Base-by-base conservation (phyloP, 257 asterid species). In the Solanum sitiens region DNA sequence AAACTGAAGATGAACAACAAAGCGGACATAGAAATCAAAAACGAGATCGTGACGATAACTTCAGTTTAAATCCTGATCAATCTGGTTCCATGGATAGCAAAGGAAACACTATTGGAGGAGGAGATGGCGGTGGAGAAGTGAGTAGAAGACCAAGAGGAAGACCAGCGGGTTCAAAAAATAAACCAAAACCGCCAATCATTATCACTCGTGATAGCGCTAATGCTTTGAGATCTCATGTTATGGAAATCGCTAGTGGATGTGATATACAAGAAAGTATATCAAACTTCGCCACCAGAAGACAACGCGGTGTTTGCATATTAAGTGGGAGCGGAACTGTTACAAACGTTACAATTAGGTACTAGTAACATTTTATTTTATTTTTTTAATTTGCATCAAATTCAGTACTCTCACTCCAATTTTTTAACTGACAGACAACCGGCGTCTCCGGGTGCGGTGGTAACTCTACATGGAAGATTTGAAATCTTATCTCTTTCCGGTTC, bases 171-270 rank as follows among this genome's bases (percentile, higher is more conserved):
- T 95, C 99, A 1, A 95, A 96, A 80, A 95, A 94, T 92, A 96
- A 94, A 85, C 98, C 98, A 0, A 97, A 95, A 71, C 98, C 99
- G 2, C 99, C 99, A 2, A 95, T 97, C 86, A 95, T 97, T 56
- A 94, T 97, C 91, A 97, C 98, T 0, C 94, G 99, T 0, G 99
- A 97, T 89, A 95, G 98, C 79, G 95, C 99, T 8, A 95, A 97
- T 63, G 98, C 99, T 0, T 95, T 95, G 86, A 88, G 95, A 85
- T 97, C 99, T 82, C 98, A 96, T 75, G 97, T 96, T 0, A 93
- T 96, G 95, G 99, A 96, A 67, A 86, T 96, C 33, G 93, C 98
- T 5, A 91, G 67, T 3, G 97, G 95, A 16, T 96, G 98, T 89
- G 99, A 96, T 87, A 90, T 96, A 8, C 98, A 93, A 25, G 98